phyloP scores from a whole-genome alignment of 305 asterid genomes.

The Fraxinus sp. region DNA sequence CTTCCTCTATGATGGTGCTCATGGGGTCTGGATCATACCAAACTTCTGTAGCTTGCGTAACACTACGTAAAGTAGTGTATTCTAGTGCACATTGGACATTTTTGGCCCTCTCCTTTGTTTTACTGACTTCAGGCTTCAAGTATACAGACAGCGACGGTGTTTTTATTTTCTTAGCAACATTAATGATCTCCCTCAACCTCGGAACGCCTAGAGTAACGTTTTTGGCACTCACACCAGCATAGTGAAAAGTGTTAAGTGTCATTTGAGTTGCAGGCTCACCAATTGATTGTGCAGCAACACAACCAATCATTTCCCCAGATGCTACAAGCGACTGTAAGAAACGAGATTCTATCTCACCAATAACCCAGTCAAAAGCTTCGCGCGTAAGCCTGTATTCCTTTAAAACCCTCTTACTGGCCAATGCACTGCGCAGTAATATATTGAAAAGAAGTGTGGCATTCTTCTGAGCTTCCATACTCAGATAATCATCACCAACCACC shows the following conservation, averaged over 20 bases:
- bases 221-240: constrained; percentile 99
- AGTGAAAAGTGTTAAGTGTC: constrained; percentile 97
- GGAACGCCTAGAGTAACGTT: constrained; percentile 99
- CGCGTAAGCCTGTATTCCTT: constrained; percentile 89
- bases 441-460: constrained; percentile 97
- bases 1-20: constrained; percentile 90
- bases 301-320: constrained; percentile 98
- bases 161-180: constrained; percentile 94
- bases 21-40: constrained; percentile 98
- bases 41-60: constrained; percentile 94
- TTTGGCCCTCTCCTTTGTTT: constrained; percentile 88
- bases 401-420: constrained; percentile 94
- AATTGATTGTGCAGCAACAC: constrained; percentile 97
- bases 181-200: constrained; percentile 95
- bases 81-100: constrained; percentile 96
- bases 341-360: constrained; percentile 97
- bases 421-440: constrained; percentile 91
- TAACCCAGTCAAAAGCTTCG: constrained; percentile 97
- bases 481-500: constrained; percentile 95
- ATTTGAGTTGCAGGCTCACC: constrained; percentile 99
- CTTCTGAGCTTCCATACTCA: constrained; percentile 97
- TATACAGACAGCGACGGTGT: constrained; percentile 95
- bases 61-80: constrained; percentile 91
- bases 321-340: constrained; percentile 96
- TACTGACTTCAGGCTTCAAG: constrained; percentile 72